phyloP scores from a whole-genome alignment of 345 rosid species.

The Acer negundo region DNA sequence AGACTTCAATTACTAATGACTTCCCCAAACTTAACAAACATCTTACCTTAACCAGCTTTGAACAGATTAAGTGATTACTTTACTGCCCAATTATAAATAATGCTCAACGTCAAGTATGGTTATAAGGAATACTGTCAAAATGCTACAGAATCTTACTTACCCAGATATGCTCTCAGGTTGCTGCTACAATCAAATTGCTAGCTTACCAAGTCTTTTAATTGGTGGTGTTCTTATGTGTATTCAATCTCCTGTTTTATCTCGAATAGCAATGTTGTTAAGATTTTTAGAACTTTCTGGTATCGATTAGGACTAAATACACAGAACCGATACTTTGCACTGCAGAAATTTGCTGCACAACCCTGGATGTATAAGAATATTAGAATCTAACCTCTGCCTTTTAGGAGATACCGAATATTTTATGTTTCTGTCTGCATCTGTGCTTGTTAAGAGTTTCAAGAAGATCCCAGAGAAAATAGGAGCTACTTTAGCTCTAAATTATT shows the following conservation, averaged over 20 bases:
- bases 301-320: not conserved
- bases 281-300: not conserved
- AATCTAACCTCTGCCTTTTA: not conserved
- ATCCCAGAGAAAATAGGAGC: not conserved
- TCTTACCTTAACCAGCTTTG: not conserved
- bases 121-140: not conserved
- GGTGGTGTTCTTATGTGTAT: not conserved
- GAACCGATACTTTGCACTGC: not conserved
- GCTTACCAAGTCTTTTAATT: not conserved
- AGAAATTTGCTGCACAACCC: not conserved
- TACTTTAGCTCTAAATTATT: conserved; percentile 1
- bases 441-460: not conserved
- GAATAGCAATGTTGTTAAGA: not conserved
- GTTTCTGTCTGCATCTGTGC: conserved; percentile 1
- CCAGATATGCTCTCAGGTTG: not conserved
- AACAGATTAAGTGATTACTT: not conserved
- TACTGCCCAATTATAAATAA: not conserved
- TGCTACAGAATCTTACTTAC: not conserved
- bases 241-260: not conserved
- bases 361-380: not conserved
- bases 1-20: not conserved
- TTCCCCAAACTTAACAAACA: not conserved
- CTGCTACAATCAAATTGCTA: not conserved
- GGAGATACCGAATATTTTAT: not conserved
- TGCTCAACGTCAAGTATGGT: not conserved